Percentiles rank a stretch among this genome's conserved stretches.
Evolutionary conservation across 805 yeast genomes (phyloP).

Genomic region (Kodamaea sagamina): DNA sequence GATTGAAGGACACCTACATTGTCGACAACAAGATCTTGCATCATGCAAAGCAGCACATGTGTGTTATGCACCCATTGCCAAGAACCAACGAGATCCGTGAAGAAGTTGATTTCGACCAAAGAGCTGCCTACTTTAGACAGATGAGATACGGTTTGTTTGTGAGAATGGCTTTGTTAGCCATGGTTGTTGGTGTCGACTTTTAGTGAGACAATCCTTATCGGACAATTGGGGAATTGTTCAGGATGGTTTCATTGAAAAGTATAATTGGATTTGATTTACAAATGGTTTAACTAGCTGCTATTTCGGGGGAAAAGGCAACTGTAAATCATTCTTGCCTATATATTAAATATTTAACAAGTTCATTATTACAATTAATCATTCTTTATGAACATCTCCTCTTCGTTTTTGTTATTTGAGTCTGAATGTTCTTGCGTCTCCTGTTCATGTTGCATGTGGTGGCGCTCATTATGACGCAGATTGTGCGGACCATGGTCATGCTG

Average conservation of each 20-base stretch:
- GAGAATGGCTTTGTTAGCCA: slow-evolving; percentile 97
- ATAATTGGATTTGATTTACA: not conserved
- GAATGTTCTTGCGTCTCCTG: not conserved
- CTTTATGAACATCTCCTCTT: slow-evolving; percentile 1
- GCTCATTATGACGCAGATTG: not conserved
- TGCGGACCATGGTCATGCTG: not conserved
- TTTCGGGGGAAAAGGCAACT: slow-evolving; percentile 9
- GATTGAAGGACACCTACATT: slow-evolving; percentile 86
- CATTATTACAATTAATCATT: not conserved
- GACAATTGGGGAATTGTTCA: slow-evolving; percentile 24
- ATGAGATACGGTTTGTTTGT: slow-evolving; percentile 98
- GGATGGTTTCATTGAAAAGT: not conserved
- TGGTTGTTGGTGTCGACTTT: slow-evolving; percentile 95
- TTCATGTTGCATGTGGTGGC: not conserved
- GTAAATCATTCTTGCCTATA: not conserved
- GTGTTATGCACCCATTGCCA: slow-evolving; percentile 98
- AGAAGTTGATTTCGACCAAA: slow-evolving; percentile 98
- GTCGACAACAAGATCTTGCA: slow-evolving; percentile 90
- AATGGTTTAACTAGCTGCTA: slow-evolving; percentile 3
- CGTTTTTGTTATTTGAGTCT: not conserved
- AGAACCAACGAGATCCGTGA: slow-evolving; percentile 94
- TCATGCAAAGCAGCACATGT: slow-evolving; percentile 97
- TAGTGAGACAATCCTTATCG: slow-evolving; percentile 26
- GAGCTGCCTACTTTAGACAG: slow-evolving; percentile 99
- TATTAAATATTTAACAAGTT: slow-evolving; percentile 3